Evolutionary conservation across 257 asterid species (phyloP), one percentile per base, ranked within the genome.

Genomic region (Pogostemon cablin): DNA sequence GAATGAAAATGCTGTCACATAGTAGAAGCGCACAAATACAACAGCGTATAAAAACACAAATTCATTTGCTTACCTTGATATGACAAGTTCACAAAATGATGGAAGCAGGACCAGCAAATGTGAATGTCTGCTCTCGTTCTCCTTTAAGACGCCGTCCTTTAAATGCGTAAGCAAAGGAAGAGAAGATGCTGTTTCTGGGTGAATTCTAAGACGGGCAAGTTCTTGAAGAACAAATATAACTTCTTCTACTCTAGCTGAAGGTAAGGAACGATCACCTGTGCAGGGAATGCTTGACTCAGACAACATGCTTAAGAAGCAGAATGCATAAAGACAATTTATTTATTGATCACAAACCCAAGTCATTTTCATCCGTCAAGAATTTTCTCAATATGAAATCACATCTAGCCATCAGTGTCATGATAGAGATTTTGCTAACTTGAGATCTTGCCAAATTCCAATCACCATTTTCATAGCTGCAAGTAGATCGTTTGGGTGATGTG

Each of bases 101-200:
- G 99, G 93, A 64, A 91, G 83, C 69, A 95, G 85, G 76, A 89
- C 89, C 79, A 95, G 84, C 80, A 95, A 85, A 84, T 95, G 99
- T 6, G 95, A 75, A 38, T 88, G 89, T 52, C 83, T 81, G 68
- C 73, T 81, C 60, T 39, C 71, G 67, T 73, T 78, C 54, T 78
- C 87, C 68, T 65, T 79, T 37, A 71, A 64, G 54, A 83, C 39
- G 70, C 84, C 87, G 71, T 78, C 86, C 83, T 73, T 85, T 38
- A 95, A 84, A 79, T 73, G 75, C 61, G 81, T 85, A 77, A 44
- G 88, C 80, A 91, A 81, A 72, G 95, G 95, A 81, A 95, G 96
- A 85, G 81, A 67, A 0, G 80, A 76, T 57, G 88, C 84, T n/a
- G 96, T 91, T 71, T 88, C 96, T 1, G 84, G 78, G 78, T 89